A percentile compares a stretch with the other conserved stretches of the same genome.
Conservation (phyloP, 352 stramenopile genomes). For the Globisporangium megalacanthum region DNA sequence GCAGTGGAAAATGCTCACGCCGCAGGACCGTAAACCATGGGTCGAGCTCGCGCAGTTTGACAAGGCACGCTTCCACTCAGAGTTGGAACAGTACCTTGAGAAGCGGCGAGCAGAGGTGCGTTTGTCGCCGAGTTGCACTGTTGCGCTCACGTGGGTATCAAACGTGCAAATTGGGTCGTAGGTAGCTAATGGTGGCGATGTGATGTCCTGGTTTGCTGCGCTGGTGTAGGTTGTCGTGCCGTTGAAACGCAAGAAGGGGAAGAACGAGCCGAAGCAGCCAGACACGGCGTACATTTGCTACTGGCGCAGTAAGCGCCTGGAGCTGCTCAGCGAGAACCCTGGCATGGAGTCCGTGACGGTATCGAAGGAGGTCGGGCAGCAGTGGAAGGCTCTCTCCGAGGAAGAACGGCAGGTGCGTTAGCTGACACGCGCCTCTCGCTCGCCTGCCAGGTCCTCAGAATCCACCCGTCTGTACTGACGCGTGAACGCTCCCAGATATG, state of each 20-base stretch:
- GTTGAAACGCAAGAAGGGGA: conserved; percentile 29
- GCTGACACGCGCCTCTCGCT: not conserved
- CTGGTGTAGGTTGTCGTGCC: conserved; percentile 6
- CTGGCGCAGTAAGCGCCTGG: conserved; percentile 37
- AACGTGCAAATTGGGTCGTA: not conserved
- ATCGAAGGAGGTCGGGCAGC: conserved; percentile 41
- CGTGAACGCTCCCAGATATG: conserved; percentile 22
- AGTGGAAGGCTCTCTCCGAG: conserved; percentile 38
- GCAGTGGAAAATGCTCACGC: conserved; percentile 42
- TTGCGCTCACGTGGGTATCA: no score
- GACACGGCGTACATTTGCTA: conserved; percentile 68
- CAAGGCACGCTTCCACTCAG: conserved; percentile 35
- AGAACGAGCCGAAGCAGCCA: conserved; percentile 38
- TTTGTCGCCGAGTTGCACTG: not conserved
- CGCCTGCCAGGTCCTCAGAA: not conserved
- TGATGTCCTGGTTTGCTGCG: not conserved
- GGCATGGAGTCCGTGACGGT: conserved; percentile 32
- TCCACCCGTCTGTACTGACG: not conserved
- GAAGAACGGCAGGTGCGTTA: conserved; percentile 28
- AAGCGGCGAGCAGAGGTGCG: conserved; percentile 11
- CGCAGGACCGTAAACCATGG: conserved; percentile 40
- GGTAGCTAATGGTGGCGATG: not conserved
- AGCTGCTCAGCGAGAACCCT: conserved; percentile 37
- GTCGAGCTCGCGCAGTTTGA: conserved; percentile 58
- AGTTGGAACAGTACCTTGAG: conserved; percentile 24